Evolutionary conservation across 805 yeast species (phyloP).

Genomic region (Priceomyces medius): DNA sequence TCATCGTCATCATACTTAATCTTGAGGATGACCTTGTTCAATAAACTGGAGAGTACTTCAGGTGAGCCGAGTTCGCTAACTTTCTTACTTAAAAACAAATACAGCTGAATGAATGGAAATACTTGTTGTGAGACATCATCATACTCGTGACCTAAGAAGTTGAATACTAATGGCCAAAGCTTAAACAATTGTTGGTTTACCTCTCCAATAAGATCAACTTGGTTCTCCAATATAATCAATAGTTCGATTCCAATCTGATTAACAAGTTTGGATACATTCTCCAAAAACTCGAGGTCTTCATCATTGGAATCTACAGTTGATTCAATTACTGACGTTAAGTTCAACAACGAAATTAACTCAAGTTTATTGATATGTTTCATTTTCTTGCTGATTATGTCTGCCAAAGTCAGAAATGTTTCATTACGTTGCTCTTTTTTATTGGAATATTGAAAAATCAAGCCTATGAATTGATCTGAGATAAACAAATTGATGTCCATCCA

Average conservation of each 20-base stretch:
- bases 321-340: constrained; percentile 56
- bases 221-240: constrained; percentile 55
- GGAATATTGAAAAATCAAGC: constrained; percentile 58
- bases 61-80: constrained; percentile 30
- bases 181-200: constrained; percentile 50
- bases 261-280: constrained; percentile 69
- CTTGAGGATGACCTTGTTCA: constrained; percentile 70
- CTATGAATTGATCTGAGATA: constrained; percentile 57
- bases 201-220: constrained; percentile 41
- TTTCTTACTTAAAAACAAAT: constrained; percentile 67
- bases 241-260: constrained; percentile 76
- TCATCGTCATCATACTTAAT: constrained; percentile 78
- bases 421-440: constrained; percentile 48
- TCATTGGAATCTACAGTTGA: constrained; percentile 31
- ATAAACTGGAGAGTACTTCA: constrained; percentile 60
- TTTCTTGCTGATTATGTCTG: constrained; percentile 70
- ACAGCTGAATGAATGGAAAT: constrained; percentile 76
- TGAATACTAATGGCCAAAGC: constrained; percentile 70
- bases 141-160: constrained; percentile 73
- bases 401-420: constrained; percentile 56
- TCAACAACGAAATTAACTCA: constrained; percentile 65
- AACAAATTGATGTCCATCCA: constrained; percentile 89
- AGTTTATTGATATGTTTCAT: constrained; percentile 74
- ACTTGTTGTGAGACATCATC: constrained; percentile 87
- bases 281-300: constrained; percentile 65